Percentiles rank a stretch among this genome's conserved stretches.
These are phyloP conservation scores for Phaffomyces antillensis DNA, from an alignment of 805 yeast species.

Conservation along the genomic window DNA sequence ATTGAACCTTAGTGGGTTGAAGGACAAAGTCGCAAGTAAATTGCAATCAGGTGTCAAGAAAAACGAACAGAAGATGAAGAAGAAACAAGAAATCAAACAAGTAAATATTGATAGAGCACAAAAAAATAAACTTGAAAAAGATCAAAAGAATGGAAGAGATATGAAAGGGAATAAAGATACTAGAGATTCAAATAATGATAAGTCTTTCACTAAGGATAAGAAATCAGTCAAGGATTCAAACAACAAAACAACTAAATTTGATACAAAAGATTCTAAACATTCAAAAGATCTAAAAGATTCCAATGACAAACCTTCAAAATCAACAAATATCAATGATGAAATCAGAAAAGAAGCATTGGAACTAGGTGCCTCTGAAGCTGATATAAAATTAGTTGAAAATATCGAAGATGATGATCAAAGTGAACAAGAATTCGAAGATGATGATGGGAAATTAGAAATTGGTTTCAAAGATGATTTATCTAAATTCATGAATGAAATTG, in stretches of 20 bases:
- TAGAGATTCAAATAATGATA: too few species aligned
- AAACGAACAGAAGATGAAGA: conserved; percentile 16
- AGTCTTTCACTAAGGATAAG: not conserved
- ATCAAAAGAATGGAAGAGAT: too few species aligned
- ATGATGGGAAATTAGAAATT: conserved; percentile 29
- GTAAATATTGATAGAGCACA: not conserved
- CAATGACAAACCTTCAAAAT: not conserved
- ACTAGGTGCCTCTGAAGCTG: conserved; percentile 84
- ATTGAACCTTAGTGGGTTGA: conserved; percentile 43
- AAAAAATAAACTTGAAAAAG: conserved; percentile 16
- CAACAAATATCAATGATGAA: conserved; percentile 12
- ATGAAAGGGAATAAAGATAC: too few species aligned
- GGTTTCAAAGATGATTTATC: conserved; percentile 47
- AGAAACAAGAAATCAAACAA: conserved; percentile 12
- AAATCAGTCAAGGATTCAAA: not conserved
- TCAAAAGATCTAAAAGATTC: too few species aligned
- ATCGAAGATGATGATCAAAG: conserved; percentile 38
- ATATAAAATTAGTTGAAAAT: conserved; percentile 54
- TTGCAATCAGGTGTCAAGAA: conserved; percentile 26
- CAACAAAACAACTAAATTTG: not conserved
- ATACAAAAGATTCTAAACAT: not conserved
- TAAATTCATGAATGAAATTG: conserved; percentile 59
- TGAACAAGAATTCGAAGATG: conserved; percentile 40
- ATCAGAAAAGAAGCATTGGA: conserved; percentile 69
- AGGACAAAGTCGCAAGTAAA: conserved; percentile 55